phyloP scores from a whole-genome alignment of 2,329 filamentous ascomycete genomes.

The Fusarium sp. region DNA sequence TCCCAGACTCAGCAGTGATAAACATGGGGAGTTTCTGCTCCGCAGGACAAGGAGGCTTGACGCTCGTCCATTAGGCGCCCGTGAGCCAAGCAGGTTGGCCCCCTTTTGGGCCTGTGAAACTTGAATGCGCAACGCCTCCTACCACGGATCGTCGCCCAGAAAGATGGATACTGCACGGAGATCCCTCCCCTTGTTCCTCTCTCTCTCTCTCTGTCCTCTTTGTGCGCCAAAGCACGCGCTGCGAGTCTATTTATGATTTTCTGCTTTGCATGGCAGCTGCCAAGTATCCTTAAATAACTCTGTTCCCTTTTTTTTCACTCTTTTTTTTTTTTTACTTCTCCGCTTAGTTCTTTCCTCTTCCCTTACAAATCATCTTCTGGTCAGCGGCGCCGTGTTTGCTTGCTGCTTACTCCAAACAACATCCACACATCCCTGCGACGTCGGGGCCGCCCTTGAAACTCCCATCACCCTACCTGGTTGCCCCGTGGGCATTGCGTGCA shows the following conservation, averaged over 20 bases:
- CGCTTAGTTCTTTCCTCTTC: neutral
- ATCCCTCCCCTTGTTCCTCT: conserved; percentile 21
- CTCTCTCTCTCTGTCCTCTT: conserved; percentile 7
- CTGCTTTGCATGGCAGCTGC: neutral
- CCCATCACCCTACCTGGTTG: neutral
- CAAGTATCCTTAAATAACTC: neutral
- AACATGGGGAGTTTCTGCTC: conserved; percentile 3
- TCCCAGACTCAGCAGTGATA: conserved; percentile 2
- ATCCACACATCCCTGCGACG: conserved; percentile 15
- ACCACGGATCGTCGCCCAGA: conserved; percentile 36
- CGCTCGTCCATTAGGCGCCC: conserved; percentile 26
- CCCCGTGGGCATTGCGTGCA: neutral
- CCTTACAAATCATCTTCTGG: neutral
- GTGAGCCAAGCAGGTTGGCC: neutral
- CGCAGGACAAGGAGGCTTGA: conserved; percentile 20
- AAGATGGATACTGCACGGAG: neutral
- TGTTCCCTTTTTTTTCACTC: neutral
- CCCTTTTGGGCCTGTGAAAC: conserved; percentile 34
- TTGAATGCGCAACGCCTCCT: conserved; percentile 37
- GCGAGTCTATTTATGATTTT: conserved; percentile 21
- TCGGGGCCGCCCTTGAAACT: neutral
- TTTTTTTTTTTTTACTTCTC: neutral
- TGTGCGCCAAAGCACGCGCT: conserved; percentile 21
- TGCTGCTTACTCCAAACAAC: neutral
- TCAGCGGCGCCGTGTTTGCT: neutral